phyloP scores from a whole-genome alignment of 371 early-diverging fungal species.

The Apophysomyces variabilis region DNA sequence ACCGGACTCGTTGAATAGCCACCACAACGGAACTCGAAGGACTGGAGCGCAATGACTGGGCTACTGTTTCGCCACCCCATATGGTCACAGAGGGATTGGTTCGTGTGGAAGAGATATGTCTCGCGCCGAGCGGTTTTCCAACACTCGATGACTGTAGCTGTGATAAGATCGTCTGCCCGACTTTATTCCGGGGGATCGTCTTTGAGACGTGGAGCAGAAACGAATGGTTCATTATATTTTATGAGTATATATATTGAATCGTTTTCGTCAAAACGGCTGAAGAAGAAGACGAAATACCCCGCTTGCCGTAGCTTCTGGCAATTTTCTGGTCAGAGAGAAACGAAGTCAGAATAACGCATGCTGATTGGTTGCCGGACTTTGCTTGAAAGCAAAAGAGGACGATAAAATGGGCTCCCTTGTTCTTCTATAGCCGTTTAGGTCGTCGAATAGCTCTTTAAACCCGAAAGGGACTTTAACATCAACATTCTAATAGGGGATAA shows the following conservation, averaged over 20 bases:
- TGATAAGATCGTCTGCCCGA: slow-evolving; percentile 42
- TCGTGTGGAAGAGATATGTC: slow-evolving; percentile 33
- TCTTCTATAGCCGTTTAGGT: too few relatives aligned
- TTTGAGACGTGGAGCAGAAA: slow-evolving; percentile 57
- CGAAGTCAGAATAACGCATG: not conserved
- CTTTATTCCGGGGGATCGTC: slow-evolving; percentile 50
- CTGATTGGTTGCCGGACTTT: not conserved
- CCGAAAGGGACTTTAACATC: too few relatives aligned
- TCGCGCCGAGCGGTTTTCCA: slow-evolving; percentile 24
- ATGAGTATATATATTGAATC: not conserved
- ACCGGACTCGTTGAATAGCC: slow-evolving; percentile 41
- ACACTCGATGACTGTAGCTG: slow-evolving; percentile 34
- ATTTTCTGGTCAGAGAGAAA: not conserved
- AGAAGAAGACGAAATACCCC: not conserved
- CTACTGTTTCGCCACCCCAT: slow-evolving; percentile 42
- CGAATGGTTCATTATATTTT: slow-evolving; percentile 32
- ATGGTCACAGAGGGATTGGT: slow-evolving; percentile 38
- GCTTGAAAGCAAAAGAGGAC: too few relatives aligned
- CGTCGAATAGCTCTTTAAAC: too few relatives aligned
- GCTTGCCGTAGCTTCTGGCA: not conserved
- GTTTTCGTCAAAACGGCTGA: not conserved
- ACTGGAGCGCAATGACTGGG: slow-evolving; percentile 29
- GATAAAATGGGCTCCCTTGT: too few relatives aligned
- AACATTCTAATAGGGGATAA: too few relatives aligned
- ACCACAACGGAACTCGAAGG: slow-evolving; percentile 33